These are phyloP conservation scores for Omphalea diandra DNA, from an alignment of 441 rosid species.

Conservation along the genomic window DNA sequence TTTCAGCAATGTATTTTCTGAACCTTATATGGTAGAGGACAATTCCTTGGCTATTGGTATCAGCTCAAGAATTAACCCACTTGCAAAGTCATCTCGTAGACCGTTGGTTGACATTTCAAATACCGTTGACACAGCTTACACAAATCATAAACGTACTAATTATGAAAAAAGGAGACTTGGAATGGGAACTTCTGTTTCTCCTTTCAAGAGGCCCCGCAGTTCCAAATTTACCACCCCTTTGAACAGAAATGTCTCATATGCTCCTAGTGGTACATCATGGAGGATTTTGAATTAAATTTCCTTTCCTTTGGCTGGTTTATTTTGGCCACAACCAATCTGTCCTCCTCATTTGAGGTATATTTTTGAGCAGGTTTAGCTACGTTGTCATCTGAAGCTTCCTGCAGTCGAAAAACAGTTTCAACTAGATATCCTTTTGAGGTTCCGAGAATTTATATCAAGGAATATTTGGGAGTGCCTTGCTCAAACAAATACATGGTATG, in stretches of 20 bases:
- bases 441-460: constrained; percentile 63
- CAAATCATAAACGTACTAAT: constrained; percentile 19
- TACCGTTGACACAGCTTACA: constrained; percentile 27
- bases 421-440: constrained; percentile 56
- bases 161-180: constrained; percentile 33
- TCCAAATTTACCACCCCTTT: constrained; percentile 63
- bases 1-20: constrained; percentile 23
- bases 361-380: constrained; percentile 55
- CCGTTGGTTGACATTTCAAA: constrained; percentile 73
- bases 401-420: constrained; percentile 49
- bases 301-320: not conserved
- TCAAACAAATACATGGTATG: constrained; percentile 51
- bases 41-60: constrained; percentile 32
- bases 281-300: constrained; percentile 22
- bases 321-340: constrained; percentile 4
- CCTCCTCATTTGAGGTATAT: constrained; percentile 19
- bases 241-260: constrained; percentile 39
- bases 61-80: constrained; percentile 31
- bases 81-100: constrained; percentile 41
- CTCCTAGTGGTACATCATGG: constrained; percentile 45
- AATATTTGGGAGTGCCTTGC: constrained; percentile 65
- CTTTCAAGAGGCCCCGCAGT: constrained; percentile 85
- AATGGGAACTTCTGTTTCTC: constrained; percentile 41
- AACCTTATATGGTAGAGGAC: constrained; percentile 20
- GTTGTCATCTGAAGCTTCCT: constrained; percentile 39